phyloP scores from a whole-genome alignment of 2,329 filamentous ascomycete genomes.

The Cytospora piceicola region DNA sequence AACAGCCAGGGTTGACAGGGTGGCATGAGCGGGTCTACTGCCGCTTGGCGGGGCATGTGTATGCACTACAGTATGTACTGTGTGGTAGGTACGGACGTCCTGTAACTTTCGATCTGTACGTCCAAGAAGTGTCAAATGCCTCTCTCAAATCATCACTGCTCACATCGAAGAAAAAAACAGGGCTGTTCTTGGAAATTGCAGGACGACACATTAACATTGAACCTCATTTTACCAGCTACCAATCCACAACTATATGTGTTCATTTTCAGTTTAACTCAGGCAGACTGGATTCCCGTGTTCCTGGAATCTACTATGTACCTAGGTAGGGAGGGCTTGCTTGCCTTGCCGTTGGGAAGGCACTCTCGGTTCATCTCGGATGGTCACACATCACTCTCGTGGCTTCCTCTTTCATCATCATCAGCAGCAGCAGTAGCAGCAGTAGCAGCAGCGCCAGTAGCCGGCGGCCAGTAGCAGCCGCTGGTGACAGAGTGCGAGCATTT shows the following conservation, averaged over 20 bases:
- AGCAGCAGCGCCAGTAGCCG: too few species aligned
- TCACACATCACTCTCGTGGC: neutral
- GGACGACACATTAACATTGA: neutral
- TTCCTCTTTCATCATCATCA: neutral
- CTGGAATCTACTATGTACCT: neutral
- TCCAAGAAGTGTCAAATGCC: neutral
- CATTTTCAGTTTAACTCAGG: too few species aligned
- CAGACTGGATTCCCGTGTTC: too few species aligned
- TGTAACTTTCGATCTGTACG: neutral
- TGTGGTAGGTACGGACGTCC: slow-evolving; percentile 10
- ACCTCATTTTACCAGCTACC: neutral
- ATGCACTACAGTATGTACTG: neutral
- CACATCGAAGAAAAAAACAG: neutral
- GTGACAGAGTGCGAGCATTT: neutral
- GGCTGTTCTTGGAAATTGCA: neutral
- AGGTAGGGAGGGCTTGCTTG: neutral
- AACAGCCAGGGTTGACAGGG: slow-evolving; percentile 2
- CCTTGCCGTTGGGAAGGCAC: neutral
- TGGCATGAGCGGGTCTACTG: slow-evolving; percentile 12
- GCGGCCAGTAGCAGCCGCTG: too few species aligned
- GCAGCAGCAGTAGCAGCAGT: neutral
- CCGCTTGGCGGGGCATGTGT: slow-evolving; percentile 17
- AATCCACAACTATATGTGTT: neutral
- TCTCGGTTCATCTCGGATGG: neutral
- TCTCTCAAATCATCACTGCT: neutral